Evolutionary conservation across 495 filamentous ascomycete genomes (phyloP).

Genomic region (Hypoxylon fuscum): DNA sequence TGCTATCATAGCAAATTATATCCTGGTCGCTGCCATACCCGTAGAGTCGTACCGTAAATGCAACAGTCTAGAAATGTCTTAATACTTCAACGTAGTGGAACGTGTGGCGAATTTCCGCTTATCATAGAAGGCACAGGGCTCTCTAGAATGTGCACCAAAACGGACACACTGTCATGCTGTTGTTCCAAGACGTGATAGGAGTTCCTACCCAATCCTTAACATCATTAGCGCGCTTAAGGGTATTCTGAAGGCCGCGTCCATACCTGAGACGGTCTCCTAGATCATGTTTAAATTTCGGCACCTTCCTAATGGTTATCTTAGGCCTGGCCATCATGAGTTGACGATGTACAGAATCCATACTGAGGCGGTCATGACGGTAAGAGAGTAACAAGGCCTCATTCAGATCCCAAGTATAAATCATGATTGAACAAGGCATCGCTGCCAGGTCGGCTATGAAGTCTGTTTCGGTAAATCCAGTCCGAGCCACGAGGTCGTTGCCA

Average conservation of each 20-base stretch:
- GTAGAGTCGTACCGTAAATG: constrained; percentile 3
- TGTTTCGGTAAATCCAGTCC: constrained; percentile 9
- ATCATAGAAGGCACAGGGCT: not conserved
- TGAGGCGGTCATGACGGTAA: no score
- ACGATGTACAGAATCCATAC: no score
- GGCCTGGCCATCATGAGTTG: no score
- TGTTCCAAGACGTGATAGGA: not conserved
- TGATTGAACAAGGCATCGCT: no score
- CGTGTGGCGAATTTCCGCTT: constrained; percentile 4
- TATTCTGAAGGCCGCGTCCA: no score
- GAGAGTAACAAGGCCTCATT: not conserved
- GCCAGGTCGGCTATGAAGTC: not conserved
- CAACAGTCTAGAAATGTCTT: constrained; percentile 5
- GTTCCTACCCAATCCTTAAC: no score
- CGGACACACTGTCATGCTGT: not conserved
- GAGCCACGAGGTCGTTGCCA: constrained; percentile 12
- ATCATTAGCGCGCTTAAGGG: no score
- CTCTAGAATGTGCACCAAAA: not conserved
- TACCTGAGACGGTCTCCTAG: no score
- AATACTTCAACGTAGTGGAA: constrained; percentile 14
- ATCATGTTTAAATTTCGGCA: no score
- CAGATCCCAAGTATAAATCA: not conserved
- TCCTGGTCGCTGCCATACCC: no score
- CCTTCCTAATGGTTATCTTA: no score
- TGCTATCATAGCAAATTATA: no score